Conservation (phyloP, 805 yeast genomes). For the Myxozyma neotropica region DNA sequence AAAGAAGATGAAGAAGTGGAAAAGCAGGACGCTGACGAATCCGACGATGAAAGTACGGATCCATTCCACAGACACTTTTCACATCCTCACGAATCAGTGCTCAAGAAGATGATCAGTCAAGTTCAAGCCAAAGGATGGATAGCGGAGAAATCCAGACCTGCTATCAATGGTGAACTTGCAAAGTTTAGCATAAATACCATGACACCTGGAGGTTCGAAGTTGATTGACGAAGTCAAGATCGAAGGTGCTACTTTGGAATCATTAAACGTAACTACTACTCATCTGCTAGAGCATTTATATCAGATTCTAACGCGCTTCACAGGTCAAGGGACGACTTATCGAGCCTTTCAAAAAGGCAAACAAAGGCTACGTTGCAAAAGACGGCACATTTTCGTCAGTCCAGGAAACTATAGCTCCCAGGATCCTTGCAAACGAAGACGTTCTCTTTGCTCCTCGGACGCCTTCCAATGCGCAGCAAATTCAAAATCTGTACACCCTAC, state of each 20-base stretch:
- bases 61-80: slow-evolving; percentile 79
- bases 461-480: slow-evolving; percentile 56
- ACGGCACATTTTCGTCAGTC: slow-evolving; percentile 45
- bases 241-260: not conserved
- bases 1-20: slow-evolving; percentile 36
- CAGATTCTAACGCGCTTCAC: not conserved
- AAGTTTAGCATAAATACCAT: slow-evolving; percentile 5
- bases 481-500: slow-evolving; percentile 66
- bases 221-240: not conserved
- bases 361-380: slow-evolving; percentile 33
- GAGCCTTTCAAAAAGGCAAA: slow-evolving; percentile 34
- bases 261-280: slow-evolving; percentile 7
- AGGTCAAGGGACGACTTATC: slow-evolving; percentile 31
- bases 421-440: slow-evolving; percentile 71
- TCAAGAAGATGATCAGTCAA: slow-evolving; percentile 26
- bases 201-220: slow-evolving; percentile 5
- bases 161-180: slow-evolving; percentile 8
- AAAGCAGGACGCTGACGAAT: too few species aligned
- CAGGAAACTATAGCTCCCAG: slow-evolving; percentile 63
- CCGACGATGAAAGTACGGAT: slow-evolving; percentile 53
- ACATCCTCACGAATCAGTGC: slow-evolving; percentile 5
- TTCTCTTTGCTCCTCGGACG: slow-evolving; percentile 59
- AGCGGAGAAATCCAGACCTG: not conserved
- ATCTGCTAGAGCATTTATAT: not conserved
- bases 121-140: slow-evolving; percentile 24